Evolutionary conservation across 179 eudicot genomes (phyloP), one percentile per base, ranked within the genome.

Genomic region (Vitellaria paradoxa): DNA sequence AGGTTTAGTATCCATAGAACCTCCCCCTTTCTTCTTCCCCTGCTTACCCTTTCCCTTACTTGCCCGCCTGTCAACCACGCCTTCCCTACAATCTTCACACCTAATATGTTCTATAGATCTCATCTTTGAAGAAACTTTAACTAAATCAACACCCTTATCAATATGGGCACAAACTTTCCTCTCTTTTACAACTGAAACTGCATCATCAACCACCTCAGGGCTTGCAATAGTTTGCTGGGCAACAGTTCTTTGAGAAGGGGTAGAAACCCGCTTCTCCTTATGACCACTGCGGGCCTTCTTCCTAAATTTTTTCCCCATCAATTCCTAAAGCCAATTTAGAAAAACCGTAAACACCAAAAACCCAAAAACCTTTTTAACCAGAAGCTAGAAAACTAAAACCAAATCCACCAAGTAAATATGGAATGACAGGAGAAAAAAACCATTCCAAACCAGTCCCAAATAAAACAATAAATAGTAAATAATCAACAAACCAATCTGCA

Each of bases 21-120:
- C 81, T 55, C 82, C 85, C 67, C 89, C 88, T 81, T 90, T 95
- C 80, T 87, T 93, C 80, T 87, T 91, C 18, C 87, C 89, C 0
- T 89, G 90, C 74, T 87, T 93, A 1, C 86, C 93, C 88, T 85
- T 93, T 24, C 87, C 93, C 78, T 85, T 93, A 20, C 85, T 79
- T 20, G 85, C 82, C 82, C 85, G 87, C 75, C 87, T 88, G 77
- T 87, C 97, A 74, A 13, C 80, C n/a, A 78, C 83, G 46, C 80
- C 83, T 77, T 85, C 92, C 81, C 93, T 87, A 66, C 99, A 96
- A 84, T 93, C 95, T 72, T 91, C 90, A 83, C 99, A 96, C 49
- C 75, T 82, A 74, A 81, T 75, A 57, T 84, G 79, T 77, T 79
- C 92, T 6, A 84, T 75, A 76, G 88, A 82, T 80, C 83, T 81